These are phyloP conservation scores for Seiridium unicorne DNA, from an alignment of 2,329 filamentous ascomycete species.

Conservation along the genomic window DNA sequence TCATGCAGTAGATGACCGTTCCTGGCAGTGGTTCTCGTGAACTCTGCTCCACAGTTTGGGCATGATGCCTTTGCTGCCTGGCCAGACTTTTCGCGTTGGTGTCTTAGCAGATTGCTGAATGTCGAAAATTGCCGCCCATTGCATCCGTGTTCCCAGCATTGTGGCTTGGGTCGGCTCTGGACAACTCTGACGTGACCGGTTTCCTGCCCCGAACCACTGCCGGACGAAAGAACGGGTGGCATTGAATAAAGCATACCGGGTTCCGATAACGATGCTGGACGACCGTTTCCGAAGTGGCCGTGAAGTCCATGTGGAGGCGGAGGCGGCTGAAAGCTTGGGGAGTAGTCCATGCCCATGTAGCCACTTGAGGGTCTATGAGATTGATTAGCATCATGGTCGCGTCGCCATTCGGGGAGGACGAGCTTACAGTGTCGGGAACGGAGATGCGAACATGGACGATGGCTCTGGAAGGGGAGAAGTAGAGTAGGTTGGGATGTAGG, in stretches of 20 bases:
- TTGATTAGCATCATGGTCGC: background rate
- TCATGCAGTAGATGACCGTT: conserved; percentile 86
- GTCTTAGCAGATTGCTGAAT: conserved; percentile 89
- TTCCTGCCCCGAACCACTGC: conserved; percentile 32
- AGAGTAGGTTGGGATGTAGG: conserved; percentile 50
- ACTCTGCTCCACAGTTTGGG: conserved; percentile 88
- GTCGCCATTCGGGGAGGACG: background rate
- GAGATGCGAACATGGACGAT: conserved; percentile 24
- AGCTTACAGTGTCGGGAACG: conserved; percentile 26
- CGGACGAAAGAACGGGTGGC: conserved; percentile 33
- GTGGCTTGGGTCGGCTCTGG: conserved; percentile 82
- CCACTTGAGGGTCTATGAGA: conserved; percentile 30
- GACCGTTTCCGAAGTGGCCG: conserved; percentile 39
- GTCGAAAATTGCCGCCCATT: conserved; percentile 95
- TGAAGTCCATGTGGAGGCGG: conserved; percentile 26
- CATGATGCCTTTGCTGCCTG: conserved; percentile 86
- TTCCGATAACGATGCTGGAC: conserved; percentile 40
- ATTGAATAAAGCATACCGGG: conserved; percentile 43
- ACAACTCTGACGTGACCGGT: conserved; percentile 63
- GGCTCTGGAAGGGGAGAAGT: conserved; percentile 43
- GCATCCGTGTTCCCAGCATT: conserved; percentile 97
- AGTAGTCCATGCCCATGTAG: conserved; percentile 44
- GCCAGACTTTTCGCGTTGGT: conserved; percentile 92
- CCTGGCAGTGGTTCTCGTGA: conserved; percentile 82
- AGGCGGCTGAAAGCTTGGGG: conserved; percentile 29